Conservation (phyloP, 495 filamentous ascomycete species). For the Staphylotrichum tortipilum region DNA sequence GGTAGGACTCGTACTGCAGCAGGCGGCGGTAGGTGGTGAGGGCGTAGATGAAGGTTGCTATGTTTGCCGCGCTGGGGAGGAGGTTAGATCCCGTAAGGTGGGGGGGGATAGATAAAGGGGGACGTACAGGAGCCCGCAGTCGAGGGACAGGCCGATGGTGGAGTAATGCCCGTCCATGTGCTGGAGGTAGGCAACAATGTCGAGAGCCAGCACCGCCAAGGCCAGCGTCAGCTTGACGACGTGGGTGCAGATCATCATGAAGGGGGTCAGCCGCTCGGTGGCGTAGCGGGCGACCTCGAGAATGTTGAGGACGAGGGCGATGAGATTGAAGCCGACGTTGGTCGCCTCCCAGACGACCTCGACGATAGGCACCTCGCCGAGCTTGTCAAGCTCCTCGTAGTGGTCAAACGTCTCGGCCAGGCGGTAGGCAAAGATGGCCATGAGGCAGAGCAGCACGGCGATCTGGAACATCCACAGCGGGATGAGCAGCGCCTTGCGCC, state of each 20-base stretch:
- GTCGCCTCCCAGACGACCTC: conserved; percentile 42
- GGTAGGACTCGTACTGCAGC: conserved; percentile 36
- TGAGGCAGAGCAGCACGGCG: conserved; percentile 28
- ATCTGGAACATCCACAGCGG: conserved; percentile 37
- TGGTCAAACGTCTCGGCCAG: conserved; percentile 34
- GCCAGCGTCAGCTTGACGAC: conserved; percentile 36
- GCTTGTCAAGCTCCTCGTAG: conserved; percentile 29
- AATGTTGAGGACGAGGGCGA: conserved; percentile 34
- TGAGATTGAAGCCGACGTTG: conserved; percentile 34
- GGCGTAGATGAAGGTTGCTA: conserved; percentile 32
- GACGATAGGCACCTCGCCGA: conserved; percentile 31
- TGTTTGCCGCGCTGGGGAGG: conserved; percentile 21
- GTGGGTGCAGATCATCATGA: conserved; percentile 36
- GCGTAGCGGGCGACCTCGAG: conserved; percentile 33
- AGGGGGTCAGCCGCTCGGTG: conserved; percentile 38
- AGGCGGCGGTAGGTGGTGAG: conserved; percentile 32
- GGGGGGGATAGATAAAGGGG: background rate
- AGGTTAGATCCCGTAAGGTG: background rate
- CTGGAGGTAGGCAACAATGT: conserved; percentile 33
- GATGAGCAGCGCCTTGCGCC: conserved; percentile 32
- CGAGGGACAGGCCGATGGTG: conserved; percentile 33
- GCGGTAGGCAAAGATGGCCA: conserved; percentile 42
- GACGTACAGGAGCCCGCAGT: conserved; percentile 33
- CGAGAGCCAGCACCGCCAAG: conserved; percentile 35
- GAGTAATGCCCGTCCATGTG: conserved; percentile 34